phyloP scores from a whole-genome alignment of 169 alveolate species.

The Cryptosporidium sp. region DNA sequence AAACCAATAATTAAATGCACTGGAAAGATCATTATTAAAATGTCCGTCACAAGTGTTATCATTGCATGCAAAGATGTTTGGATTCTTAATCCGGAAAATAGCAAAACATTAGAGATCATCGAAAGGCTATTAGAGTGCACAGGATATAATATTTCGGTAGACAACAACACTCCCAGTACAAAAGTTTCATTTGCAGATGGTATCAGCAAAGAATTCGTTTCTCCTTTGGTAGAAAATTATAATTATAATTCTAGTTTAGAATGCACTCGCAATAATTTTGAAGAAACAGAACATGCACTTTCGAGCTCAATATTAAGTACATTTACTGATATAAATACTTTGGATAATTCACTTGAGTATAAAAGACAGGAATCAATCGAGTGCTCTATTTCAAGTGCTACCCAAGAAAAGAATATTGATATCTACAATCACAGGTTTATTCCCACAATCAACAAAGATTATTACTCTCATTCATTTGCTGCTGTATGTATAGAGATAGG shows the following conservation, averaged over 20 bases:
- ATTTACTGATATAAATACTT: constrained; percentile 2
- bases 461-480: constrained; percentile 40
- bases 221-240: constrained; percentile 23
- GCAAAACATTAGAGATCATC: constrained; percentile 5
- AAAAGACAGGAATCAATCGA: constrained; percentile 14
- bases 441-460: constrained; percentile 6
- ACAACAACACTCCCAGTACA: constrained; percentile 52
- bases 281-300: constrained; percentile 10
- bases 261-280: neutral
- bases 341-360: constrained; percentile 1
- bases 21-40: constrained; percentile 44
- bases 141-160: constrained; percentile 21
- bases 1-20: constrained; percentile 49
- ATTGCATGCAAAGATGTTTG: constrained; percentile 44
- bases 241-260: constrained; percentile 21
- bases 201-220: constrained; percentile 17
- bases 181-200: constrained; percentile 52
- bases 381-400: neutral
- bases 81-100: constrained; percentile 37
- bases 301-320: constrained; percentile 16
- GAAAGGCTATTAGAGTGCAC: constrained; percentile 10
- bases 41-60: neutral
- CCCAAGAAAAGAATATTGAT: neutral
- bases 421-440: constrained; percentile 1
- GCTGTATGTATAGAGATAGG: constrained; percentile 35